Conservation (phyloP, 352 stramenopile species). For the Phytophthora chlamydospora region DNA sequence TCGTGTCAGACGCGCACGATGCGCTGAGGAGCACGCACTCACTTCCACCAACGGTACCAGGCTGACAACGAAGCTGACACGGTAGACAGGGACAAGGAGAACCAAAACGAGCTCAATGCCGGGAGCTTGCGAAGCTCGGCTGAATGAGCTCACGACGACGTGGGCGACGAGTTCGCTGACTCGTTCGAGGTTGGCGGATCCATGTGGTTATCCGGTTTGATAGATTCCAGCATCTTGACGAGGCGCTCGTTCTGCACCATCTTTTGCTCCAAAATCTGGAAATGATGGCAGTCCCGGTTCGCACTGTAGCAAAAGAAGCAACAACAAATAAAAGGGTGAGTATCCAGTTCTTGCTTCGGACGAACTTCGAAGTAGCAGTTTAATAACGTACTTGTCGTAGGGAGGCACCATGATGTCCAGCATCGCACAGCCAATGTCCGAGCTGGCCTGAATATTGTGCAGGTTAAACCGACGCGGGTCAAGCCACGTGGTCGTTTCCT, state of each 20-base stretch:
- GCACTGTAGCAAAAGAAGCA: constrained; percentile 43
- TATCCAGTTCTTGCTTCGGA: neutral
- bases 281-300: constrained; percentile 81
- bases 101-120: constrained; percentile 11
- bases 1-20: constrained; percentile 17
- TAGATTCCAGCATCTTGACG: constrained; percentile 76
- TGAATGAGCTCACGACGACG: constrained; percentile 32
- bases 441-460: constrained; percentile 78
- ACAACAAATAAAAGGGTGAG: constrained; percentile 5
- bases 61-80: constrained; percentile 15
- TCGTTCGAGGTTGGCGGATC: constrained; percentile 43
- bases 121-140: constrained; percentile 10
- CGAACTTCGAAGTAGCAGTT: too few relatives aligned
- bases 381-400: constrained; percentile 76
- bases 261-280: constrained; percentile 68
- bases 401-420: constrained; percentile 88
- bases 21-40: neutral
- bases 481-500: constrained; percentile 80
- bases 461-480: constrained; percentile 84
- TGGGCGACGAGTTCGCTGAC: constrained; percentile 36
- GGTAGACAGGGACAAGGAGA: constrained; percentile 8
- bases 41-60: constrained; percentile 7
- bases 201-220: constrained; percentile 75
- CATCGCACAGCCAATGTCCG: constrained; percentile 74
- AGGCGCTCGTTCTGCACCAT: constrained; percentile 60